phyloP scores from a whole-genome alignment of 2,329 filamentous ascomycete species.

The Microcyclosporella mali region DNA sequence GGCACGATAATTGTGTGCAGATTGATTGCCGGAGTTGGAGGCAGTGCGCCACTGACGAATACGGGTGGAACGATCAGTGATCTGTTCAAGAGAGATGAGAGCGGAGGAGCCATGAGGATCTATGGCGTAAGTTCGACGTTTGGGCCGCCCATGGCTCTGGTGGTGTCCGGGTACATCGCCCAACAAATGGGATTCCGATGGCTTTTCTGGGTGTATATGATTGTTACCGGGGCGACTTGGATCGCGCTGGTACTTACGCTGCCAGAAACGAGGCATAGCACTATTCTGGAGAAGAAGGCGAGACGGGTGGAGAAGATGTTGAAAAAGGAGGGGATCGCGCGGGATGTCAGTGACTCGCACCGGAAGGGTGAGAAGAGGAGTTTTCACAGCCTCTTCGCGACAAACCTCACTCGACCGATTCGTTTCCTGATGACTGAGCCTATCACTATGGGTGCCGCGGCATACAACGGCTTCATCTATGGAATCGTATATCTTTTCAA shows the following conservation, averaged over 20 bases:
- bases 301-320: constrained; percentile 57
- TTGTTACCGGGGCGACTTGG: constrained; percentile 19
- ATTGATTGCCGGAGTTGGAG: constrained; percentile 36
- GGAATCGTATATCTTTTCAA: constrained; percentile 47
- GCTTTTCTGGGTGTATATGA: constrained; percentile 25
- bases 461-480: constrained; percentile 47
- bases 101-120: constrained; percentile 39
- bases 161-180: constrained; percentile 33
- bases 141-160: constrained; percentile 32
- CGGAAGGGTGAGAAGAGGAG: constrained; percentile 19
- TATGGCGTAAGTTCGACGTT: constrained; percentile 34
- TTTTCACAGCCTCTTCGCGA: constrained; percentile 37
- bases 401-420: constrained; percentile 43
- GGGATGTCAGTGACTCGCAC: constrained; percentile 20
- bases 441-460: constrained; percentile 42
- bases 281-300: constrained; percentile 44
- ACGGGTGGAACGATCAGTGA: constrained; percentile 39
- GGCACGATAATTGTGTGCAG: constrained; percentile 39
- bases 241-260: constrained; percentile 25
- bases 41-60: constrained; percentile 35
- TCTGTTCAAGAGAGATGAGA: constrained; percentile 42
- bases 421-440: constrained; percentile 43
- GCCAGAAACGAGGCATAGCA: constrained; percentile 28
- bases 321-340: constrained; percentile 4
- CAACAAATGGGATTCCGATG: constrained; percentile 17